phyloP scores from a whole-genome alignment of 2,329 filamentous ascomycete species.

The Ophioceras dolichostomum region DNA sequence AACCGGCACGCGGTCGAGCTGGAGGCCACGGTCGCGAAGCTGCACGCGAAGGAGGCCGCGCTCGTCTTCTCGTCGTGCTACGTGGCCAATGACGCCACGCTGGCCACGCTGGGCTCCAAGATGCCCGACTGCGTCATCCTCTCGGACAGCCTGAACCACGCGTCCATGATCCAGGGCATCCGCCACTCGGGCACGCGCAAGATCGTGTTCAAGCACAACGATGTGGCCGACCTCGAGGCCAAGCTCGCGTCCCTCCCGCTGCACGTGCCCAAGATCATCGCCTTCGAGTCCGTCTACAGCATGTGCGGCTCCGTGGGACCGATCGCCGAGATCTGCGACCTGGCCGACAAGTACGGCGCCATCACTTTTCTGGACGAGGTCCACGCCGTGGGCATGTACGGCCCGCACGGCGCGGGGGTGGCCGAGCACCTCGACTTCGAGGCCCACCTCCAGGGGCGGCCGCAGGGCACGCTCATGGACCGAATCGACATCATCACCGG shows the following conservation, averaged over 20 bases:
- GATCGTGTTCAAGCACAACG: constrained; percentile 98
- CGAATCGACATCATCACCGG: constrained; percentile 96
- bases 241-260: constrained; percentile 82
- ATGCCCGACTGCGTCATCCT: constrained; percentile 93
- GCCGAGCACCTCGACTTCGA: constrained; percentile 96
- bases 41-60: constrained; percentile 86
- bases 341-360: constrained; percentile 95
- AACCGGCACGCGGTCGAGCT: constrained; percentile 86
- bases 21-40: constrained; percentile 69
- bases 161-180: constrained; percentile 98
- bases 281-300: constrained; percentile 97
- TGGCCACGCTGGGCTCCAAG: constrained; percentile 94
- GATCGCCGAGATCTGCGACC: constrained; percentile 89
- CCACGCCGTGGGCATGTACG: constrained; percentile 98
- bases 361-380: constrained; percentile 98
- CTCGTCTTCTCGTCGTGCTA: constrained; percentile 97
- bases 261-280: constrained; percentile 90
- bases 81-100: constrained; percentile 92
- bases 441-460: constrained; percentile 62
- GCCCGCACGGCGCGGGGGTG: constrained; percentile 86
- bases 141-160: constrained; percentile 96
- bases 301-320: constrained; percentile 98
- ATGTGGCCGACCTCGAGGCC: constrained; percentile 80
- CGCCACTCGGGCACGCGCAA: constrained; percentile 95
- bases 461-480: constrained; percentile 81